Conservation (phyloP, 169 alveolate species). For the Eimeria maxima region DNA sequence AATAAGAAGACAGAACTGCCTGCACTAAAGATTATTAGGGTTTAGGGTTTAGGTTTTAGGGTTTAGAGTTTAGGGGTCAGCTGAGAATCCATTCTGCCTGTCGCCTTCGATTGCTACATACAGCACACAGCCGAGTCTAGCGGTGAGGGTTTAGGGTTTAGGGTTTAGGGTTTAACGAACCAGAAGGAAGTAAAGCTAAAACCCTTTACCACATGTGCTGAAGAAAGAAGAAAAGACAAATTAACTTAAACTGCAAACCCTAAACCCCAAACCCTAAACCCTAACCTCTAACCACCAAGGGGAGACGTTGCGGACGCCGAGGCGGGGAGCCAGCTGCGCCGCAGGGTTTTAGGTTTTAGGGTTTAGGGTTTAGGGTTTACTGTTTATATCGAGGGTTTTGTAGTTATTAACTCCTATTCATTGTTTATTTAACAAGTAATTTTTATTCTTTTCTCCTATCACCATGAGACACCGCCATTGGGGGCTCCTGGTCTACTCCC, state of each 20-base stretch:
- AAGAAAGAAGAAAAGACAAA: not conserved
- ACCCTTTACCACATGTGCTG: not conserved
- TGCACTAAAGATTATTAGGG: not conserved
- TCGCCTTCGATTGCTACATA: not conserved
- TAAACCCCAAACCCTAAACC: conserved; percentile 51
- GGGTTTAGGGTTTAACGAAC: not conserved
- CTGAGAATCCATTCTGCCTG: not conserved
- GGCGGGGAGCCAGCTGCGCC: conserved; percentile 8
- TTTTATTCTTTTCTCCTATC: not conserved
- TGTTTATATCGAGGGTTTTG: not conserved
- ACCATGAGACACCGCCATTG: not conserved
- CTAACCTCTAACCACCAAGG: not conserved
- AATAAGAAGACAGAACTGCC: not conserved
- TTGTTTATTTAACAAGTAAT: not conserved
- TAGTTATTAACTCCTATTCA: not conserved
- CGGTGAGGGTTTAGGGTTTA: conserved; percentile 12
- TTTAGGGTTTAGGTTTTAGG: conserved; percentile 12
- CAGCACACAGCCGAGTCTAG: not conserved
- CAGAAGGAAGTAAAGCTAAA: not conserved
- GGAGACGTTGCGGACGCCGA: conserved; percentile 10
- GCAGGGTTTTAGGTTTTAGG: conserved; percentile 1
- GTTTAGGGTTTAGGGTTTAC: conserved; percentile 29
- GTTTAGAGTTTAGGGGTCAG: conserved; percentile 13
- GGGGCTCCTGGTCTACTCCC: not conserved
- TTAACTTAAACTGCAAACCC: not conserved